Conservation (phyloP, 345 rosid species). For the Microthlaspi erraticum region DNA sequence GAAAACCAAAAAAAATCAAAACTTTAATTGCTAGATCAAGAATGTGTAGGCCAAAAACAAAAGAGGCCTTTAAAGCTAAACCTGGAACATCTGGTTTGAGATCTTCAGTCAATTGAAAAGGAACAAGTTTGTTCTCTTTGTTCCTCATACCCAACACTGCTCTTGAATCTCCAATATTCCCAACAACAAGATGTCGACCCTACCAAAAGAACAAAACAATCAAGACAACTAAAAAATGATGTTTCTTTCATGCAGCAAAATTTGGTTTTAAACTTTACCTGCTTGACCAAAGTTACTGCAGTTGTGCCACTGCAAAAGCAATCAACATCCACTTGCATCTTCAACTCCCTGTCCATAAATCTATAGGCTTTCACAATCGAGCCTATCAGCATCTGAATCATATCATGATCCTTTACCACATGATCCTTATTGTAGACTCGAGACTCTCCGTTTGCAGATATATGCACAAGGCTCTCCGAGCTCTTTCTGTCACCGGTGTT, state of each 20-base stretch:
- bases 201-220: slow-evolving; percentile 30
- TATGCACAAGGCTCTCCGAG: slow-evolving; percentile 61
- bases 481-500: slow-evolving; percentile 59
- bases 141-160: slow-evolving; percentile 86
- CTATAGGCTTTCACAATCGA: slow-evolving; percentile 76
- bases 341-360: slow-evolving; percentile 89
- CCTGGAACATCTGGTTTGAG: slow-evolving; percentile 98
- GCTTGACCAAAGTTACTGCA: slow-evolving; percentile 86
- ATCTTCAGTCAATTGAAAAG: slow-evolving; percentile 87
- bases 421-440: slow-evolving; percentile 59
- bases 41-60: background rate
- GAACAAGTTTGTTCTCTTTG: slow-evolving; percentile 64
- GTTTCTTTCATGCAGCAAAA: background rate
- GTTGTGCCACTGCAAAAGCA: slow-evolving; percentile 97
- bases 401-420: slow-evolving; percentile 55
- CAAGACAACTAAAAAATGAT: background rate
- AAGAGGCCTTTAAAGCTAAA: no score
- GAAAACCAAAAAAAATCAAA: slow-evolving; percentile 6
- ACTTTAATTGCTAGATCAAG: background rate
- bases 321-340: slow-evolving; percentile 79
- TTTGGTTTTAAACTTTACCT: slow-evolving; percentile 52
- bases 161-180: slow-evolving; percentile 93
- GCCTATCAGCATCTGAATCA: slow-evolving; percentile 61
- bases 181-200: slow-evolving; percentile 85
- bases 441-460: slow-evolving; percentile 70